Conservation (phyloP, 2,329 filamentous ascomycete genomes). For the Colletotrichum incanum region DNA sequence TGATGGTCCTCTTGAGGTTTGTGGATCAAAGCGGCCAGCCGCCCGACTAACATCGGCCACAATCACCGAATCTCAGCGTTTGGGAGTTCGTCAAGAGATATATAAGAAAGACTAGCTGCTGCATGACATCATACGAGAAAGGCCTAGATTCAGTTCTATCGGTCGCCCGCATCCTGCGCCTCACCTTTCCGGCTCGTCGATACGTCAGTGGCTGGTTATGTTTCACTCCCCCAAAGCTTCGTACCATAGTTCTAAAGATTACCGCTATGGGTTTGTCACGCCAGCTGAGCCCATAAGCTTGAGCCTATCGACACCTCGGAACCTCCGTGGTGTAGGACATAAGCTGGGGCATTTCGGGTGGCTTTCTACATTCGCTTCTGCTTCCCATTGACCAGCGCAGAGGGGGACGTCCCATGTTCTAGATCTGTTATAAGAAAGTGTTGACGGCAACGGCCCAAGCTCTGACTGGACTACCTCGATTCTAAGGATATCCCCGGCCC, state of each 20-base stretch:
- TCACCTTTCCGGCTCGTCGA: constrained; percentile 22
- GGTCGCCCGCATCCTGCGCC: constrained; percentile 6
- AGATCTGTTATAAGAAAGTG: background rate
- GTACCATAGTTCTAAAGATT: background rate
- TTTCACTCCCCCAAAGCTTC: constrained; percentile 33
- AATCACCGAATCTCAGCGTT: background rate
- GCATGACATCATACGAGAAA: constrained; percentile 22
- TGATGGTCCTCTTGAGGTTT: background rate
- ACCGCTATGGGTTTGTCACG: background rate
- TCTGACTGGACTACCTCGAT: background rate
- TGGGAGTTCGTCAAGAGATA: background rate
- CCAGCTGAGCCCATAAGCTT: constrained; percentile 21
- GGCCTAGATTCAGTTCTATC: constrained; percentile 13
- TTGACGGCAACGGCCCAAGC: constrained; percentile 5
- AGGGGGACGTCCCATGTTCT: constrained; percentile 6
- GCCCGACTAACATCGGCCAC: background rate
- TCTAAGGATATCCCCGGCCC: background rate
- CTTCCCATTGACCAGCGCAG: background rate
- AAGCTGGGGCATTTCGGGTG: background rate
- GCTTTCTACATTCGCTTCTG: background rate
- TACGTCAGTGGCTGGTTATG: constrained; percentile 36
- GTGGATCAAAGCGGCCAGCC: background rate
- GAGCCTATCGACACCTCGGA: constrained; percentile 7
- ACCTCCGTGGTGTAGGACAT: background rate
- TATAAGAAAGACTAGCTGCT: background rate